Conservation (phyloP, 129 eudicot genomes). For the Smallanthus sonchifolius region DNA sequence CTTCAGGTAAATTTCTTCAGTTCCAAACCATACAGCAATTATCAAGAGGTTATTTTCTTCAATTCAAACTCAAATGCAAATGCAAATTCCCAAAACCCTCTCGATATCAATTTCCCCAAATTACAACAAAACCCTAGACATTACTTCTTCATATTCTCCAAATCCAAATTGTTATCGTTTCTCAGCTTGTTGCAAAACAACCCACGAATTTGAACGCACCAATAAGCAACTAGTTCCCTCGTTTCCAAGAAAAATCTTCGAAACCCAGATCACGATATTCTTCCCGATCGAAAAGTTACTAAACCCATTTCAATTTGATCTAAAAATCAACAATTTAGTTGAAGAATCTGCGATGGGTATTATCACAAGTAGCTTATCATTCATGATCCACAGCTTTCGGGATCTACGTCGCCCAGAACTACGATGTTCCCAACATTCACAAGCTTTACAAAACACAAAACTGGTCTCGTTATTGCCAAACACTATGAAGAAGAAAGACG, state of each 20-base stretch:
- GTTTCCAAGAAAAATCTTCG: not conserved
- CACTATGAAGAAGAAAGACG: conserved; percentile 1
- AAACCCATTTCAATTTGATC: not conserved
- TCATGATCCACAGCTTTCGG: conserved; percentile 29
- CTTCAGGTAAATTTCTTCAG: too few relatives aligned
- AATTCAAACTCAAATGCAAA: too few relatives aligned
- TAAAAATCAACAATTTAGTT: not conserved
- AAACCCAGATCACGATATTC: not conserved
- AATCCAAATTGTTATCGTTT: not conserved
- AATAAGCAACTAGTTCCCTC: not conserved
- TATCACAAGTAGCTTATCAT: conserved; percentile 9
- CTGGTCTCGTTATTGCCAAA: conserved; percentile 1
- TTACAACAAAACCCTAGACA: too few relatives aligned
- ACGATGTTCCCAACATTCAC: conserved; percentile 10
- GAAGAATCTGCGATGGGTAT: conserved; percentile 6
- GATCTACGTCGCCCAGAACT: conserved; percentile 38
- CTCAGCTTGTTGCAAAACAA: not conserved
- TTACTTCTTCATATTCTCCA: too few relatives aligned
- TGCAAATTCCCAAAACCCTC: too few relatives aligned
- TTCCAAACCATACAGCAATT: too few relatives aligned
- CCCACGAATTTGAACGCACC: not conserved
- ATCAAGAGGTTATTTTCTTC: too few relatives aligned
- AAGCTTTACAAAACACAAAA: conserved; percentile 7
- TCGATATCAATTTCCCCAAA: too few relatives aligned
- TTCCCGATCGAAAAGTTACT: not conserved